These are phyloP conservation scores for Scolecobasidium constrictum DNA, from an alignment of 2,329 filamentous ascomycete genomes.

Conservation along the genomic window DNA sequence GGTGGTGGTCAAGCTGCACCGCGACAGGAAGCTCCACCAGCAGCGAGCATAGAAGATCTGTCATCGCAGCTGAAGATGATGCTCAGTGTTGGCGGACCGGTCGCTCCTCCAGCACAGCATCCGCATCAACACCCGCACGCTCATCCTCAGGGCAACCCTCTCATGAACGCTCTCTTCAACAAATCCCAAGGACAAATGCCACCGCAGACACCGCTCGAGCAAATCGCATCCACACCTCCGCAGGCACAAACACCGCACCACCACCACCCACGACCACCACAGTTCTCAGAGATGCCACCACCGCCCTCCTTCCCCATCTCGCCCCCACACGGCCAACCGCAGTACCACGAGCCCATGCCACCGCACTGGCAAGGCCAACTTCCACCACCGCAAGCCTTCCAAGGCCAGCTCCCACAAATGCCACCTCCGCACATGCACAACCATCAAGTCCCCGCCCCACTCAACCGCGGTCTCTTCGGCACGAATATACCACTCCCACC, in stretches of 20 bases:
- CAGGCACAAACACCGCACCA: conserved; percentile 48
- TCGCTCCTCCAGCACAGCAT: conserved; percentile 23
- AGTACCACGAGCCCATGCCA: neutral
- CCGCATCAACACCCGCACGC: conserved; percentile 23
- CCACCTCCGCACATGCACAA: neutral
- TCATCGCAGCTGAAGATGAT: conserved; percentile 42
- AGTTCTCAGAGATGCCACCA: conserved; percentile 37
- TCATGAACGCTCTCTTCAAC: neutral
- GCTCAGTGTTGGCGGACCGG: conserved; percentile 31
- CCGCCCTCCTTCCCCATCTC: conserved; percentile 26
- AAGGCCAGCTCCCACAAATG: neutral
- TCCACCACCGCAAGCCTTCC: neutral
- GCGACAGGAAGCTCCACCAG: conserved; percentile 3
- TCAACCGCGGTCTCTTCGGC: neutral
- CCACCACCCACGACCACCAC: conserved; percentile 40
- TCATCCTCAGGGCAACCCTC: conserved; percentile 1
- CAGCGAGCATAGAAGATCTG: conserved; percentile 25
- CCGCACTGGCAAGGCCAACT: neutral
- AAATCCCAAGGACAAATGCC: neutral
- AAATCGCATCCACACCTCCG: conserved; percentile 37
- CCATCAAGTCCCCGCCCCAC: neutral
- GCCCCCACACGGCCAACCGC: conserved; percentile 23
- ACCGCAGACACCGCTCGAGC: conserved; percentile 42
- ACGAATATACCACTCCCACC: neutral
- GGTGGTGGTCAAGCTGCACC: neutral